Percentiles rank a stretch among this genome's conserved stretches.
phyloP scores from a whole-genome alignment of 768 basidiomycete genomes.

The Lactarius indigo region DNA sequence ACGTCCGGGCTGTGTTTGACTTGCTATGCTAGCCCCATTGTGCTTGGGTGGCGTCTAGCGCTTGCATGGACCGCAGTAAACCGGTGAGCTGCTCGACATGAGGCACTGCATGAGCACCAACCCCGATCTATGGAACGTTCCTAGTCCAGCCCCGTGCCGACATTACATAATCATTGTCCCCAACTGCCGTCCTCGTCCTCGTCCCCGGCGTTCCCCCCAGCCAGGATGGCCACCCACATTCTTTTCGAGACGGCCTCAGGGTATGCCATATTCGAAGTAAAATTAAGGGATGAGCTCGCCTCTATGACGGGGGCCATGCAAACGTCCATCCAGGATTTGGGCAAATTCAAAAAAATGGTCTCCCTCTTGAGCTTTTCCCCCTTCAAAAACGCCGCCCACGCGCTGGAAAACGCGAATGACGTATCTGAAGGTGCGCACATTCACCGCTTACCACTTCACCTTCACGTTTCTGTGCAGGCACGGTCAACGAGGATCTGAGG shows the following conservation, averaged over 20 bases:
- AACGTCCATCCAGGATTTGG: slow-evolving; percentile 79
- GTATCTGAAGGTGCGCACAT: slow-evolving; percentile 79
- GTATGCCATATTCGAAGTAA: slow-evolving; percentile 88
- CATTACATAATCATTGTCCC: neutral
- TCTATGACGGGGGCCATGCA: slow-evolving; percentile 75
- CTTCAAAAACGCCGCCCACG: slow-evolving; percentile 90
- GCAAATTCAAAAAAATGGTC: slow-evolving; percentile 92
- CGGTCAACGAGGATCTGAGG: slow-evolving; percentile 79
- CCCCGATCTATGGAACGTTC: slow-evolving; percentile 18
- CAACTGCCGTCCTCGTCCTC: neutral
- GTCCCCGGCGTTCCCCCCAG: slow-evolving; percentile 9
- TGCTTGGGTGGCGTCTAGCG: neutral
- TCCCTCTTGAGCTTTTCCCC: slow-evolving; percentile 86
- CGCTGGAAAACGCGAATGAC: slow-evolving; percentile 94
- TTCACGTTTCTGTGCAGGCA: slow-evolving; percentile 47
- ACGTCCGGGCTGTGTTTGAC: slow-evolving; percentile 3
- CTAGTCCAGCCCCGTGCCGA: neutral
- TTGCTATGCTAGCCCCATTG: neutral
- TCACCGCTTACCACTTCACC: neutral
- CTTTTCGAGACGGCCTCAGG: slow-evolving; percentile 94
- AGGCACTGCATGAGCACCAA: neutral
- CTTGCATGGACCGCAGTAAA: neutral
- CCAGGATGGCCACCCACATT: slow-evolving; percentile 71
- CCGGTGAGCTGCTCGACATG: slow-evolving; percentile 2
- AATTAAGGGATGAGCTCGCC: slow-evolving; percentile 84